Percentiles rank a stretch among this genome's conserved stretches.
Evolutionary conservation across 805 yeast genomes (phyloP).

Genomic region (Lipomyces yamadae): DNA sequence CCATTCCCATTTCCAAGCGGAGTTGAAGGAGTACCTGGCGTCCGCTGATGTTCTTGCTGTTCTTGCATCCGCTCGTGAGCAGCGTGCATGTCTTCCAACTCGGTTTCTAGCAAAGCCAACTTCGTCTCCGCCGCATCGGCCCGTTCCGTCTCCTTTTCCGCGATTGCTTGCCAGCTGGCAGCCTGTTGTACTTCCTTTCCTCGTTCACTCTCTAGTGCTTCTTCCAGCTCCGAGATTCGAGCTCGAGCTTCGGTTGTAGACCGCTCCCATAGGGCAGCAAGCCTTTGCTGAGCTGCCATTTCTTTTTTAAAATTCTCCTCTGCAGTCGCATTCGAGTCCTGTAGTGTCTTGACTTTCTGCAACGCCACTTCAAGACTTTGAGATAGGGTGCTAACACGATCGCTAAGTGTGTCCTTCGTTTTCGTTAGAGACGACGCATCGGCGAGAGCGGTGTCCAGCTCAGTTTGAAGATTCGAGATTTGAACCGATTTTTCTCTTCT

Average conservation of each 20-base stretch:
- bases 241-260: conserved; percentile 57
- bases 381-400: conserved; percentile 49
- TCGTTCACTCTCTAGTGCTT: conserved; percentile 51
- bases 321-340: conserved; percentile 50
- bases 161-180: conserved; percentile 47
- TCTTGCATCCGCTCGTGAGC: conserved; percentile 23
- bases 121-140: conserved; percentile 48
- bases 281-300: conserved; percentile 63
- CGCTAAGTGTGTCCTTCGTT: conserved; percentile 45
- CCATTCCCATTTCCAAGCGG: conserved; percentile 25
- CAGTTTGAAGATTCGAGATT: conserved; percentile 45
- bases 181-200: conserved; percentile 48
- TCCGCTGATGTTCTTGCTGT: conserved; percentile 13
- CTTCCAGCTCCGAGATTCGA: conserved; percentile 61
- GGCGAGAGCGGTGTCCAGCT: conserved; percentile 48
- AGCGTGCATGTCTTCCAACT: conserved; percentile 44
- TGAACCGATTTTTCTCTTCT: conserved; percentile 45
- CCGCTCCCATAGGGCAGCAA: conserved; percentile 60
- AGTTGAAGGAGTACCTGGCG: conserved; percentile 28
- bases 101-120: conserved; percentile 53
- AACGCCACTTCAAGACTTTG: conserved; percentile 52
- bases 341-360: conserved; percentile 54
- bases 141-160: conserved; percentile 48
- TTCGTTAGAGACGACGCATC: conserved; percentile 42
- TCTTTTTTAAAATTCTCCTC: conserved; percentile 62